Evolutionary conservation across 2,329 filamentous ascomycete genomes (phyloP), one percentile per base, ranked within the genome.

Genomic region (Xylariaceae sp.): DNA sequence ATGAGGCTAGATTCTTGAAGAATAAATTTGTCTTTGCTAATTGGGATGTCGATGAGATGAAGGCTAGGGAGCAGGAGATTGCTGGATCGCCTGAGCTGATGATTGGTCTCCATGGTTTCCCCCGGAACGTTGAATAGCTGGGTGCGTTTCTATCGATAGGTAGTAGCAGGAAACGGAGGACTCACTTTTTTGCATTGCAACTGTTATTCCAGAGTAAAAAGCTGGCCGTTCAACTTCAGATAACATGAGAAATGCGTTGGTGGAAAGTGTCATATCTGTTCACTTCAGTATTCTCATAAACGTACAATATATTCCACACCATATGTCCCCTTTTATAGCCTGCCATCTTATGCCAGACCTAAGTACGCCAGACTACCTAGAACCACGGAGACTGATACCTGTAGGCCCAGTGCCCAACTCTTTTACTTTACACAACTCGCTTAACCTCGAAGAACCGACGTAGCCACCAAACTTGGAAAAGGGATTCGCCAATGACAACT

Each of bases 391-490:
- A 35, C 20, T 9, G 41, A 53, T 49, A 33, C 30, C 51, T 36
- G 32, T 15, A 33, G 18, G 13, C 23, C 8, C 15, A 32, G 36
- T 42, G 18, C 44, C 18, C 21, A 27, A 26, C 36, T 35, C n/a
- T 26, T 47, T 27, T 50, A 23, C 16, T 39, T 74, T 75, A 87
- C 63, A 87, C 82, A 45, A 87, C 83, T 44, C 84, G 79, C 77
- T 88, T 85, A 67, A 89, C 85, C 86, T 97, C 92, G 71, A 97
- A 97, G 83, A 99, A 99, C 70, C 94, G 85, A 79, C 96, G 94
- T 72, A 99, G 76, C 92, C 94, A 99, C 93, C 94, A 99, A 62
- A 99, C 93, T 79, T 99, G 94, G 81, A 99, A 99, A 63, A 97
- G 79, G 57, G 92, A 94, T 79, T 97, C 91, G 67, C 89, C 92